phyloP scores from a whole-genome alignment of 1,139 yeast species.

The Yamadazyma taylorii region DNA sequence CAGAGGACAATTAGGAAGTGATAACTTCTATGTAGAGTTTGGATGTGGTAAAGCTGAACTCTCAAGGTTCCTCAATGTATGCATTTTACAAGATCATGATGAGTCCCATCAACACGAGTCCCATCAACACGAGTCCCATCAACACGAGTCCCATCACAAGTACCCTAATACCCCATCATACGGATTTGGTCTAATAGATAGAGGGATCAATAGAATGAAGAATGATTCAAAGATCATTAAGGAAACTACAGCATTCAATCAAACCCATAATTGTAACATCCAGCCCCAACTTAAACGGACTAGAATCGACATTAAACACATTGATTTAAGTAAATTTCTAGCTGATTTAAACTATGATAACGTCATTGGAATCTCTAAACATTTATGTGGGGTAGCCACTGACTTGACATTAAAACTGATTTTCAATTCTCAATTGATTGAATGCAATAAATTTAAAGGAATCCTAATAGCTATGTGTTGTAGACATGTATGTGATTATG shows the following conservation, averaged over 20 bases:
- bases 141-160: too few relatives aligned
- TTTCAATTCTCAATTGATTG: slow-evolving; percentile 37
- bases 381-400: slow-evolving; percentile 91
- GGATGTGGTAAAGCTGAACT: slow-evolving; percentile 92
- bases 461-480: slow-evolving; percentile 91
- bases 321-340: slow-evolving; percentile 52
- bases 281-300: slow-evolving; percentile 49
- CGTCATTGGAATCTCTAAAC: slow-evolving; percentile 75
- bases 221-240: slow-evolving; percentile 66
- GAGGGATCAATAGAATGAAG: slow-evolving; percentile 78
- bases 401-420: slow-evolving; percentile 77
- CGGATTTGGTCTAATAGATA: slow-evolving; percentile 67
- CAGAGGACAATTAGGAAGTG: slow-evolving; percentile 36
- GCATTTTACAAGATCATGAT: slow-evolving; percentile 35
- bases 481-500: slow-evolving; percentile 73
- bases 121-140: too few relatives aligned
- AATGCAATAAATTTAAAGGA: slow-evolving; percentile 41
- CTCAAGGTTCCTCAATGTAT: slow-evolving; percentile 62
- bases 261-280: slow-evolving; percentile 12
- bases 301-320: slow-evolving; percentile 77
- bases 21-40: slow-evolving; percentile 62
- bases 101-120: too few relatives aligned
- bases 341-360: slow-evolving; percentile 20
- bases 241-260: slow-evolving; percentile 40
- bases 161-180: too few relatives aligned